Evolutionary conservation across 768 basidiomycete species (phyloP).

Genomic region (Leccinellum albellum): DNA sequence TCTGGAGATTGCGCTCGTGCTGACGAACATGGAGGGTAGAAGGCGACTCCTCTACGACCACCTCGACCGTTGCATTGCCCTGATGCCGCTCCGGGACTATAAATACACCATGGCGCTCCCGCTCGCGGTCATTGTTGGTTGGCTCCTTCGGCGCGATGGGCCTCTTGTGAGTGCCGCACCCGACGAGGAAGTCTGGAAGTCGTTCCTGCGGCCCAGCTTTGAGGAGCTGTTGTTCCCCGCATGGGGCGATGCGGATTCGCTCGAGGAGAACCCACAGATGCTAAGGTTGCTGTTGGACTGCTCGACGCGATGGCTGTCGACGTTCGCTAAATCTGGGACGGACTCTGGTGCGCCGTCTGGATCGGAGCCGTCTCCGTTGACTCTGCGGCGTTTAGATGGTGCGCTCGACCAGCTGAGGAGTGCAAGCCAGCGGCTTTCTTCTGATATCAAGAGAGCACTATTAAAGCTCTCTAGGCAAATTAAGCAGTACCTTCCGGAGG

Average conservation of each 20-base stretch:
- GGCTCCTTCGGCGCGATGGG: constrained; percentile 6
- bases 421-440: not conserved
- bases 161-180: not conserved
- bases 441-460: constrained; percentile 1
- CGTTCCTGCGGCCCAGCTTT: not conserved
- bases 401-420: not conserved
- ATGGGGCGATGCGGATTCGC: constrained; percentile 2
- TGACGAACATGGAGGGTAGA: not conserved
- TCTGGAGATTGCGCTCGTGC: constrained; percentile 4
- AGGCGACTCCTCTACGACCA: not conserved
- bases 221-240: constrained; percentile 3
- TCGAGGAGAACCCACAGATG: constrained; percentile 7
- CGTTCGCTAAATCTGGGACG: not conserved
- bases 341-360: not conserved
- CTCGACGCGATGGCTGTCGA: not conserved
- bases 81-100: not conserved
- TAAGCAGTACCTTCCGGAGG: not conserved
- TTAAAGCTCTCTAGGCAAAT: not conserved
- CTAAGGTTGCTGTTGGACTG: not conserved
- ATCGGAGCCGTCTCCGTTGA: not conserved
- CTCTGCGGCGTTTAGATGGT: not conserved
- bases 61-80: not conserved
- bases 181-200: not conserved
- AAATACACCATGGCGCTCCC: constrained; percentile 2
- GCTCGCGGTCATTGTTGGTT: not conserved